Percentiles rank a stretch among this genome's conserved stretches.
Evolutionary conservation across 1,139 yeast genomes (phyloP).

Genomic region (Kazachstania sp.): DNA sequence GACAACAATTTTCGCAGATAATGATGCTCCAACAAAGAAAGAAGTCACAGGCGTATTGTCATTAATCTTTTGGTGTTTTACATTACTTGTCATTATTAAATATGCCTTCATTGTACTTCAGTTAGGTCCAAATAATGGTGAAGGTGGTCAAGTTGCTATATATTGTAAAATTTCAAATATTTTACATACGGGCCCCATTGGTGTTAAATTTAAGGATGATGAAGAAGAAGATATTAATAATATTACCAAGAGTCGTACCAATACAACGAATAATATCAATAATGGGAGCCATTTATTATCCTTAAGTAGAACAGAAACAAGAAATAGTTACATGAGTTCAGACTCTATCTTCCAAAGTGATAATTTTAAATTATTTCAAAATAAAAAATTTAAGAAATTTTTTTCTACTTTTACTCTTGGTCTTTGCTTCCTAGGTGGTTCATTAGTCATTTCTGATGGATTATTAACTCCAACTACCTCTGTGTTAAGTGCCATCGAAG

Average conservation of each 20-base stretch:
- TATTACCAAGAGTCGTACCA: not conserved
- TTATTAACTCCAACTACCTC: conserved; percentile 2
- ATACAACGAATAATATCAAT: too few species aligned
- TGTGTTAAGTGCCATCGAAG: conserved; percentile 1
- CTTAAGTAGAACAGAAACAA: not conserved
- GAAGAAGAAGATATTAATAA: not conserved
- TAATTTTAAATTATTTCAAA: not conserved
- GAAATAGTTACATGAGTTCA: not conserved
- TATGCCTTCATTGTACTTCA: not conserved
- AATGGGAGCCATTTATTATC: not conserved
- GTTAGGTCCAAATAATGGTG: conserved; percentile 2
- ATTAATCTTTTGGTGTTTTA: conserved; percentile 1
- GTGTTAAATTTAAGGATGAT: not conserved
- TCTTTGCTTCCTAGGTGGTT: conserved; percentile 1
- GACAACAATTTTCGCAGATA: not conserved
- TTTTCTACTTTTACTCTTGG: conserved; percentile 1
- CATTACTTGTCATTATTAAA: not conserved
- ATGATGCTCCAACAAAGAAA: not conserved
- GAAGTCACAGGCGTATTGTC: conserved; percentile 2
- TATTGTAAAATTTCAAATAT: conserved; percentile 2
- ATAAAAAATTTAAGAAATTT: conserved; percentile 1
- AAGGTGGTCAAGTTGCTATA: conserved; percentile 2
- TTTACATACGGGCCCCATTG: conserved; percentile 1
- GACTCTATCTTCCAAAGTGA: not conserved
- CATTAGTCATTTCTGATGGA: conserved; percentile 1